These are phyloP conservation scores for Citrus inodora DNA, from an alignment of 345 rosid genomes.

Conservation along the genomic window DNA sequence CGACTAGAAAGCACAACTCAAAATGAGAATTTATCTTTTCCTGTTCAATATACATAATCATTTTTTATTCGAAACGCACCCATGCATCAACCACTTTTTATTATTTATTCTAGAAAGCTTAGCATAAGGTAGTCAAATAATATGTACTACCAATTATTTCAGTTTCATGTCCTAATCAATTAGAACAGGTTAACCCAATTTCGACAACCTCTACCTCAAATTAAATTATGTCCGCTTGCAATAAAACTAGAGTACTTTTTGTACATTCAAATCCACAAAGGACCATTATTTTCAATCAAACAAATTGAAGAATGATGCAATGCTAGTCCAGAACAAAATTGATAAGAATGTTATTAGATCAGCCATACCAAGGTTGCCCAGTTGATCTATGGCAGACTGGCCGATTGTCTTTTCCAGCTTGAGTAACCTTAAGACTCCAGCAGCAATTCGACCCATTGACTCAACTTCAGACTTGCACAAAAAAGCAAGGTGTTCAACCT, in stretches of 20 bases:
- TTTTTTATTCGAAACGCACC: neutral
- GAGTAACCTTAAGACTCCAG: conserved; percentile 78
- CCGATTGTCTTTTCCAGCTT: conserved; percentile 85
- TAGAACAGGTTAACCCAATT: neutral
- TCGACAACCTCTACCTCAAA: neutral
- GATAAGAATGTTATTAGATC: neutral
- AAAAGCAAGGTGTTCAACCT: conserved; percentile 72
- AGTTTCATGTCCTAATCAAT: neutral
- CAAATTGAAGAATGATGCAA: neutral
- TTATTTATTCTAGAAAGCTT: neutral
- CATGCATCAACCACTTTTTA: neutral
- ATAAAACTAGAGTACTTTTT: neutral
- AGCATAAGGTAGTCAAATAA: neutral
- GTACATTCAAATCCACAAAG: neutral
- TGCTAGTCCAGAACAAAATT: neutral
- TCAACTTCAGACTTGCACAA: conserved; percentile 89
- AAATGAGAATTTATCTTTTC: neutral
- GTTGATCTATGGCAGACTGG: conserved; percentile 72
- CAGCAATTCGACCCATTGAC: conserved; percentile 89
- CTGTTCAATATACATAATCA: neutral
- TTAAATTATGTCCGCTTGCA: neutral
- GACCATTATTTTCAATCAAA: neutral
- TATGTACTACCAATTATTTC: neutral
- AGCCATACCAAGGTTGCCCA: conserved; percentile 83
- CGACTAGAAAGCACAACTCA: neutral